phyloP scores from a whole-genome alignment of 345 rosid genomes.

The Pugionium cornutum region DNA sequence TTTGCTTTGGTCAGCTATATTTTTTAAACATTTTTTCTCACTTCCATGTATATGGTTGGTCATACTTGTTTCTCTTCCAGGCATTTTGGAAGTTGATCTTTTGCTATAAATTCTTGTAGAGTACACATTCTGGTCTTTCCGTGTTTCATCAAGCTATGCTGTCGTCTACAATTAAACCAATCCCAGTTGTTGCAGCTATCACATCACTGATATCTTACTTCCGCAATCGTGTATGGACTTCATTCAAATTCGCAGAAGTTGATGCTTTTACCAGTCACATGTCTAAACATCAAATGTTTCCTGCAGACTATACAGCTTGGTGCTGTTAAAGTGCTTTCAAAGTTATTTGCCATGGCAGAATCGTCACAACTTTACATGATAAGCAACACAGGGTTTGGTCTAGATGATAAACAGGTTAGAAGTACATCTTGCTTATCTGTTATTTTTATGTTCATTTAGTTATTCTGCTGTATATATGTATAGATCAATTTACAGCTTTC shows the following conservation, averaged over 20 bases:
- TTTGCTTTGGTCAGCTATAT: constrained; percentile 7
- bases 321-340: constrained; percentile 64
- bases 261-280: constrained; percentile 20
- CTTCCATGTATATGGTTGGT: constrained; percentile 22
- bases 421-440: constrained; percentile 29
- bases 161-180: constrained; percentile 67
- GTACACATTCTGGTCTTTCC: constrained; percentile 50
- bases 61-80: constrained; percentile 12
- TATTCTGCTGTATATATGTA: constrained; percentile 30
- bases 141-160: constrained; percentile 75
- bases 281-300: constrained; percentile 18
- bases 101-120: constrained; percentile 54
- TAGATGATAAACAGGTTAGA: constrained; percentile 77
- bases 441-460: constrained; percentile 13
- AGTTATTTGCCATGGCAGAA: constrained; percentile 57
- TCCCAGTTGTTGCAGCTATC: constrained; percentile 72
- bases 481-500: constrained; percentile 34
- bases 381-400: constrained; percentile 60
- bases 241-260: constrained; percentile 21
- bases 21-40: constrained; percentile 5
- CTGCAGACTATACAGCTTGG: constrained; percentile 70
- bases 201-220: constrained; percentile 75
- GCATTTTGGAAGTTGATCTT: constrained; percentile 28
- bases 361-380: constrained; percentile 50
- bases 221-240: constrained; percentile 59